Percentiles rank a stretch among this genome's conserved stretches.
These are phyloP conservation scores for Corylus americana DNA, from an alignment of 306 rosid genomes.

Conservation along the genomic window DNA sequence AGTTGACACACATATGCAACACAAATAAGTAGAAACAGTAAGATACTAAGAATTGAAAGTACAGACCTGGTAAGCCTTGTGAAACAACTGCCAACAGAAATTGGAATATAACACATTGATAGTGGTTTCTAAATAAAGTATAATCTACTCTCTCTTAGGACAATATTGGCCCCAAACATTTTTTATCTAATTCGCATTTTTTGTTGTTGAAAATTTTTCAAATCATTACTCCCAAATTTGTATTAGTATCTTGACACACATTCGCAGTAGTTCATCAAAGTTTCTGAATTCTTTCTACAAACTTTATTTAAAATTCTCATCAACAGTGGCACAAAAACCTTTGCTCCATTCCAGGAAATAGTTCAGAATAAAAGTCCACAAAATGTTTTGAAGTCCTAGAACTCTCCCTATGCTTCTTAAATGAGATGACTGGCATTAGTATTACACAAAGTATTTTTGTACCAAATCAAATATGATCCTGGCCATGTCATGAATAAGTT, in stretches of 20 bases:
- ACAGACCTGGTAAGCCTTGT: slow-evolving; percentile 17
- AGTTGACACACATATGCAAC: slow-evolving; percentile 19
- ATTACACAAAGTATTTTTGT: neutral
- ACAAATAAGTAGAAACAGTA: slow-evolving; percentile 11
- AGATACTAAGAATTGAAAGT: slow-evolving; percentile 7
- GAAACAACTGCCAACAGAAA: slow-evolving; percentile 18
- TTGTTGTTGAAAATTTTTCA: neutral
- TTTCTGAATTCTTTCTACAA: neutral
- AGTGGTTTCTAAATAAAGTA: neutral
- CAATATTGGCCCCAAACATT: neutral
- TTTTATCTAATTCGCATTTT: neutral
- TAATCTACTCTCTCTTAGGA: neutral
- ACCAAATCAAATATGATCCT: neutral
- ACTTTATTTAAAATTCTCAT: neutral
- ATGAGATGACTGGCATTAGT: too few relatives aligned
- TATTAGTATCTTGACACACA: neutral
- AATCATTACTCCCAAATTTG: neutral
- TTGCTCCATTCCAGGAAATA: neutral
- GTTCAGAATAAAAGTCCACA: neutral
- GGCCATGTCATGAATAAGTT: neutral
- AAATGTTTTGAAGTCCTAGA: neutral
- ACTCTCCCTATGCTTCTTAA: neutral
- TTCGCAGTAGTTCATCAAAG: neutral
- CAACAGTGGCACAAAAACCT: neutral
- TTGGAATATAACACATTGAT: slow-evolving; percentile 16